Percentiles rank a stretch among this genome's conserved stretches.
These are phyloP conservation scores for Conoideocrella luteorostrata DNA, from an alignment of 2,329 filamentous ascomycete species.

Conservation along the genomic window DNA sequence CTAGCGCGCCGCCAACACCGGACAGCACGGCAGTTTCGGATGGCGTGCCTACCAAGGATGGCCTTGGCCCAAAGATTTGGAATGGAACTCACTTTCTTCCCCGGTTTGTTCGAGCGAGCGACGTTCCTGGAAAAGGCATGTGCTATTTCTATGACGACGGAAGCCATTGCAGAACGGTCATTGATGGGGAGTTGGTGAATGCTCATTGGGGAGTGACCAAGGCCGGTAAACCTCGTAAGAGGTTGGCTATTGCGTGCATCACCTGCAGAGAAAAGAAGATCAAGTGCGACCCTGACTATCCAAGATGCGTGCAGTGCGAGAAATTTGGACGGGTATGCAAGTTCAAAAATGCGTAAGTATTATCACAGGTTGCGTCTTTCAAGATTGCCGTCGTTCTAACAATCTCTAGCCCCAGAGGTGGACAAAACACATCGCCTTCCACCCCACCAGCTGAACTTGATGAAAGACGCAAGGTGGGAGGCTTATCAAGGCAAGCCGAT, in stretches of 20 bases:
- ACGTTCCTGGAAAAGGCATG: constrained; percentile 70
- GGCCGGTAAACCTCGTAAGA: constrained; percentile 86
- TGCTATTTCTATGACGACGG: constrained; percentile 87
- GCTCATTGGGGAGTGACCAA: constrained; percentile 92
- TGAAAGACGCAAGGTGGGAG: constrained; percentile 27
- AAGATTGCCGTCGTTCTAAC: constrained; percentile 4
- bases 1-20: constrained; percentile 22
- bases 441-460: constrained; percentile 46
- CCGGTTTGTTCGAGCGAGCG: constrained; percentile 56
- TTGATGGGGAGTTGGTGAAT: constrained; percentile 82
- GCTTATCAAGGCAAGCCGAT: constrained; percentile 21
- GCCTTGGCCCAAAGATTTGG: constrained; percentile 62
- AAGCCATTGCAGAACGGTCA: constrained; percentile 72
- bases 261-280: constrained; percentile 97
- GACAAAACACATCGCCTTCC: constrained; percentile 50
- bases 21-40: constrained; percentile 31
- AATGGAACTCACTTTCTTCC: constrained; percentile 61
- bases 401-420: constrained; percentile 44
- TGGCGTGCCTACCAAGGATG: constrained; percentile 47
- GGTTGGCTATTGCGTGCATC: constrained; percentile 85
- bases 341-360: constrained; percentile 75
- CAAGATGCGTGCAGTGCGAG: constrained; percentile 84
- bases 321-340: constrained; percentile 83
- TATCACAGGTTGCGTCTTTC: not conserved
- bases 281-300: constrained; percentile 85